Conservation (phyloP, 2,329 filamentous ascomycete species). For the Fusarium lyarnte region DNA sequence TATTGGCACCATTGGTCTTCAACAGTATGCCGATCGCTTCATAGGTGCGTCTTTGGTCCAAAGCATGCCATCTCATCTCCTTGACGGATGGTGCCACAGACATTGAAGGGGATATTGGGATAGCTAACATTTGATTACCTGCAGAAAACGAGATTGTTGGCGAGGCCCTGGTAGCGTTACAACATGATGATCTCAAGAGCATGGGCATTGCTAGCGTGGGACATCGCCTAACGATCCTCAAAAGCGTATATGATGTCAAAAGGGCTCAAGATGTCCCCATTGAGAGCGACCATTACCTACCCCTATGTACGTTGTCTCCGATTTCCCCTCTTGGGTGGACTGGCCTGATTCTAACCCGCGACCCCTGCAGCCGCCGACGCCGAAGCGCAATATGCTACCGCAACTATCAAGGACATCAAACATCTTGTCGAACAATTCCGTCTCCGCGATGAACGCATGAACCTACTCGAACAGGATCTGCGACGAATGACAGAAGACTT, state of each 20-base stretch:
- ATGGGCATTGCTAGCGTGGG: constrained; percentile 94
- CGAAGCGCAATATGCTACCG: constrained; percentile 83
- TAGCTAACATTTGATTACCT: constrained; percentile 32
- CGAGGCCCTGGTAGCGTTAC: constrained; percentile 86
- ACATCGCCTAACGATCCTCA: constrained; percentile 92
- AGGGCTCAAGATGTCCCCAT: constrained; percentile 91
- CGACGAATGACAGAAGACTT: constrained; percentile 89
- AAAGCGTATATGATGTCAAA: constrained; percentile 96
- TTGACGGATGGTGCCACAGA: neutral
- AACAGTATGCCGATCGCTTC: constrained; percentile 85
- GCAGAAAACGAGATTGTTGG: constrained; percentile 94
- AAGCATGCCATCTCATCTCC: neutral
- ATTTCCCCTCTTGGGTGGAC: constrained; percentile 24
- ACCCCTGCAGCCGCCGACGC: constrained; percentile 79
- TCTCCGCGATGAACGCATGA: constrained; percentile 89
- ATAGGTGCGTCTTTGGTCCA: constrained; percentile 69
- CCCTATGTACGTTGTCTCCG: constrained; percentile 71
- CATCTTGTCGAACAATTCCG: constrained; percentile 90
- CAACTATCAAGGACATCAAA: constrained; percentile 92
- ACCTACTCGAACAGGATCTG: constrained; percentile 82
- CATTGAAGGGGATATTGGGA: neutral
- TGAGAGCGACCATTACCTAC: constrained; percentile 93
- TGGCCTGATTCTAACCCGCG: constrained; percentile 33
- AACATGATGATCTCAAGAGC: constrained; percentile 93
- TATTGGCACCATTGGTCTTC: constrained; percentile 79